Base-by-base conservation (phyloP, 345 rosid genomes). In the Citrus unshiu region DNA sequence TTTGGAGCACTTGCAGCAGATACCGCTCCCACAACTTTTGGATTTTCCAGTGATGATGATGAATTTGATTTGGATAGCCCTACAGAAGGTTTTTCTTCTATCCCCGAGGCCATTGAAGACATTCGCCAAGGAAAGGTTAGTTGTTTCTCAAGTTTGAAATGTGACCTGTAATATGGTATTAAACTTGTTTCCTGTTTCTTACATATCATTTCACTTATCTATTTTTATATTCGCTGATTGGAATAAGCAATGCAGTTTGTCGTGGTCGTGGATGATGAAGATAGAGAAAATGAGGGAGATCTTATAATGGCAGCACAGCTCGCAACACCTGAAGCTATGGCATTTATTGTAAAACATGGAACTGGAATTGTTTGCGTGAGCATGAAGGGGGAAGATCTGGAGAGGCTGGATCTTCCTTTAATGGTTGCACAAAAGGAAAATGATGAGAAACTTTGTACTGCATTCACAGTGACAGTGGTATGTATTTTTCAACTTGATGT, bases 241-340 rank as follows among this genome's bases (percentile, higher is more conserved):
- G 16, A 57, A 30, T 46, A 43, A 29, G 18, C 3, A 10, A 60
- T 80, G 81, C 84, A 91, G 97, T 14, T 90, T 73, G 97, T 95
- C 21, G 81, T 95, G 63, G 99, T 93, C 80, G 98, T 93, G 18
- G 99, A 93, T 80, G 98, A 95, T 73, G 99, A 93, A 74, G 98
- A 93, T 56, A 89, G 98, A 81, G 98, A 95, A 86, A 93, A 92
- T 62, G 99, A 95, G 81, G 98, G 99, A 56, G 97, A 95, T 85
- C 83, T 95, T 65, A 92, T 95, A 46, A 90, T 95, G 98, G 98
- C 96, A 18, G 98, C 94, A 10, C 79, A 90, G 1, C 68, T 89
- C 84, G 92, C 83, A 74, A 95, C 94, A 32, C 97, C 97, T 70
- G 92, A 93, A 86, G 91, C 96, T 61, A 90, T 91, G 98, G 95